Base-by-base conservation (phyloP, 805 yeast genomes). In the Pichia cephalocereana region DNA sequence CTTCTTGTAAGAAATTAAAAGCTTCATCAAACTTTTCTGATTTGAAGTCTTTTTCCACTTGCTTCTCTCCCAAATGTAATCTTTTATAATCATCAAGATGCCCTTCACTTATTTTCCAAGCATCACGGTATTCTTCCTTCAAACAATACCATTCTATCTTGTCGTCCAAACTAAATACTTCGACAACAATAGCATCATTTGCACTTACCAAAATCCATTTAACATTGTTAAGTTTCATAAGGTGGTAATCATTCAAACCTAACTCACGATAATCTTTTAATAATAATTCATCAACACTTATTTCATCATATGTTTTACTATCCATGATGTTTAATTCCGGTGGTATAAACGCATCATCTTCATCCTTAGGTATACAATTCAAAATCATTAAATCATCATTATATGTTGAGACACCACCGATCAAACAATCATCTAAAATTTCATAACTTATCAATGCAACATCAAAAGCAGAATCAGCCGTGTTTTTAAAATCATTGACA, bases 311-410 rank as follows among this genome's bases (percentile, higher is more conserved):
- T 9, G 81, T 77, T 1, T 68, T 56, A 2, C 82, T 70, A 60
- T 83, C 82, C 18, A 87, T 66, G 1, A 93, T 70, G 51, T 82
- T 77, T 26, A 91, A 66, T 54, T 90, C 96, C 0, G 98, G 96
- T 12, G 82, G 74, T 9, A 54, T 57, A 11, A 50, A 45, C 23
- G 34, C 36, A 32, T 58, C 56, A 30, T 55, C 47, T 4, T 52
- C 57, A 2, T 54, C 45, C n/a, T 56, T 53, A 34, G 74, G 71
- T 45, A 69, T 66, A 57, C 74, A 77, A 9, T 83, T 74, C 43
- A 83, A 65, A 5, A 84, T 63, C 64, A 89, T 69, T 59, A 87
- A 67, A 44, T 78, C 75, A 49, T 83, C 88, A 52, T 77, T 79
- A 58, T 82, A 83, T n/a, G 82, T 76, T 0, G 87, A 77, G 15